Evolutionary conservation across 2,329 filamentous ascomycete genomes (phyloP).

Genomic region (Cordyceps militaris): DNA sequence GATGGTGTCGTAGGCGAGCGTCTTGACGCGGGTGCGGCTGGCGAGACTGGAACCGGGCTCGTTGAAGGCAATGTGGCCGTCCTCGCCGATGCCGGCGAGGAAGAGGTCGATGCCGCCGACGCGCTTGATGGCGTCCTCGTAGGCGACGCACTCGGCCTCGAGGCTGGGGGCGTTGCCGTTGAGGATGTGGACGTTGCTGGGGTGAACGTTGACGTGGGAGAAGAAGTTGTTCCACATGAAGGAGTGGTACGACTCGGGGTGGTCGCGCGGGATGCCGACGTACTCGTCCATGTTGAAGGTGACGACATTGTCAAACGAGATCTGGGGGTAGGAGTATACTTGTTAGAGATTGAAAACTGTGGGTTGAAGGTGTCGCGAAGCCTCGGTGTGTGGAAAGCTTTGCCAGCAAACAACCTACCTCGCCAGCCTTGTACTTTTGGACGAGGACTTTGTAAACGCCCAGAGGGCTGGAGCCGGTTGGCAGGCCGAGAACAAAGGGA

Average conservation of each 20-base stretch:
- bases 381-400: too few species aligned
- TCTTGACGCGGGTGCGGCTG: constrained; percentile 78
- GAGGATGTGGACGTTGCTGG: constrained; percentile 76
- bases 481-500: constrained; percentile 76
- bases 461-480: constrained; percentile 75
- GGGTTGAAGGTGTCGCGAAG: background rate
- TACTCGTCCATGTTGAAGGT: constrained; percentile 97
- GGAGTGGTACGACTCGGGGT: constrained; percentile 80
- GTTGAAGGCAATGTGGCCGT: constrained; percentile 88
- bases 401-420: constrained; percentile 38
- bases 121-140: constrained; percentile 69
- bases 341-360: background rate
- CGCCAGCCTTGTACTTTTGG: constrained; percentile 59
- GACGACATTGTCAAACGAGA: constrained; percentile 82
- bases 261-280: constrained; percentile 72
- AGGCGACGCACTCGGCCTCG: constrained; percentile 68
- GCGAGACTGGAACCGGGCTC: constrained; percentile 75
- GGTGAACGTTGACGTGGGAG: constrained; percentile 73
- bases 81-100: constrained; percentile 75
- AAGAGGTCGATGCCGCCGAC: constrained; percentile 79
- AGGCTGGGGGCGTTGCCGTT: constrained; percentile 73
- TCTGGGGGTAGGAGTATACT: constrained; percentile 32
- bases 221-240: constrained; percentile 96
- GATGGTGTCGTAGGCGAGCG: constrained; percentile 79
- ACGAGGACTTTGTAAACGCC: constrained; percentile 73